Base-by-base conservation (phyloP, 148 eudicot genomes). In the Chenopodium suecicum region DNA sequence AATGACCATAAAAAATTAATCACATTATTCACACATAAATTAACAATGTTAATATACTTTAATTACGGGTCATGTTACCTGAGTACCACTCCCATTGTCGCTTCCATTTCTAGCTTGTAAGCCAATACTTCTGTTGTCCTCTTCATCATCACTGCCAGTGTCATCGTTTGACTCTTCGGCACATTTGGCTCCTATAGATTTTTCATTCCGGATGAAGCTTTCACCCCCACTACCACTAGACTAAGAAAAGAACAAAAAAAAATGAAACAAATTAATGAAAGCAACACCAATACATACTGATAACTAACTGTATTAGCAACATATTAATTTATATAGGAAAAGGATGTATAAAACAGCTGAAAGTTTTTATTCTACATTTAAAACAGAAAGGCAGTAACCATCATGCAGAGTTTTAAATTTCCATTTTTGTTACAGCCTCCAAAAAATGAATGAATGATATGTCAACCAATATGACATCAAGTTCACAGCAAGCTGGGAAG, bases 21-120 rank as follows among this genome's bases (percentile, higher is more conserved):
- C 73, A 78, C 62, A 65, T 66, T 47, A 34, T 41, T 78, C 34
- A 63, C 22, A 63, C 48, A 27, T 19, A 74, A 11, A 29, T 54
- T 41, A 75, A 27, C 1, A 74, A 60, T 13, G 60, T 54, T 17
- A 16, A 16, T 54, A 32, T 29, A 56, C 20, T 34, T 22, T 14
- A 72, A 58, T 54, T 47, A 32, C 16, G 4, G 16, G 22, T 41
- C 34, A 20, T 46, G 13, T 79, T 89, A 92, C 96, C 96, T 90
- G 93, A 74, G 90, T 90, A 73, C 93, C 96, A 87, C 93, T 92
- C 82, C 93, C 93, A 52, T 92, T 81, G 78, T 92, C 96, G 88
- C 96, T 92, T 87, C 96, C 93, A 86, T 88, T 88, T 63, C 78
- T 84, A 75, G 62, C 76, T 73, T 84, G 85, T 78, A 89, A 83